Percentiles rank a stretch among this genome's conserved stretches.
These are phyloP conservation scores for Oryza nivara DNA, from an alignment of 176 grass and related monocot genomes.

Conservation along the genomic window DNA sequence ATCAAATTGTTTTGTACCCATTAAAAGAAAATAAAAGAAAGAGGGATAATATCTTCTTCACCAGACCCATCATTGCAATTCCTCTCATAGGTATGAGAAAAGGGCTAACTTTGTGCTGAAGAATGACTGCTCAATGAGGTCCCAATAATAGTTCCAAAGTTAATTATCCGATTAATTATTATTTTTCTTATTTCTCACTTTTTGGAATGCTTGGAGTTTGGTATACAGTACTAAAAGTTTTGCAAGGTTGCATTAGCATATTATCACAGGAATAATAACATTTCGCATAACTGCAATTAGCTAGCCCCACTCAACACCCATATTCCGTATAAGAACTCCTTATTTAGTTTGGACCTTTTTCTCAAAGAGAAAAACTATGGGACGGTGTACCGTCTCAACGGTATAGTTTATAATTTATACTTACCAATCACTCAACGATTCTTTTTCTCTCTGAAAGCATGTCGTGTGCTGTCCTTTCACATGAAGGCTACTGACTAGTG, in stretches of 20 bases:
- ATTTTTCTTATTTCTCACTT: background rate
- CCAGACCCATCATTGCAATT: conserved; percentile 42
- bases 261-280: background rate
- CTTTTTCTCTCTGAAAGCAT: no score
- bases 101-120: conserved; percentile 37
- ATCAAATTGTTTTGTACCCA: background rate
- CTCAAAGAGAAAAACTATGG: no score
- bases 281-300: background rate
- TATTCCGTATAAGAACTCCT: no score
- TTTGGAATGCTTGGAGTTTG: background rate
- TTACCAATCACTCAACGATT: no score
- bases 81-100: conserved; percentile 23
- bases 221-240: background rate
- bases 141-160: conserved; percentile 11
- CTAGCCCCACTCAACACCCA: background rate
- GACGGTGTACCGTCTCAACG: no score
- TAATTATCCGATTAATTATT: conserved; percentile 4
- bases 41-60: conserved; percentile 16
- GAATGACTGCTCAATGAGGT: conserved; percentile 19
- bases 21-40: background rate
- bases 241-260: background rate
- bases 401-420: no score
- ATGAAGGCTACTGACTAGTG: no score
- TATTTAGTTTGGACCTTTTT: background rate
- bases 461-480: no score